These are phyloP conservation scores for Puccinia sorghi DNA, from an alignment of 1,284 basidiomycete genomes.

Conservation along the genomic window DNA sequence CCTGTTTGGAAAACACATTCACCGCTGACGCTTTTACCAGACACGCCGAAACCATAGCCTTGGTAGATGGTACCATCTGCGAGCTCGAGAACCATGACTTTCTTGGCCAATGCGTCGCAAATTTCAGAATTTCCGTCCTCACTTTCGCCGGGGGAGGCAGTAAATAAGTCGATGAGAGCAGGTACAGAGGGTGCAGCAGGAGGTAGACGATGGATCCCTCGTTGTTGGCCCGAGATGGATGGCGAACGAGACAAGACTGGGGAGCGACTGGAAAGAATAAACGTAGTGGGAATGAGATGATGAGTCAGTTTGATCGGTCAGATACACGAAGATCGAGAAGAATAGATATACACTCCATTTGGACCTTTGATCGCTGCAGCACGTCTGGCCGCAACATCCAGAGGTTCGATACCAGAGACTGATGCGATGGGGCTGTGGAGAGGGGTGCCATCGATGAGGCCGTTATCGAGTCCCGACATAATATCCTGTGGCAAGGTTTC, in stretches of 20 bases:
- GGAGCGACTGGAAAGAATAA: slow-evolving; percentile 21
- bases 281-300: background rate
- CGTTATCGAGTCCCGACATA: slow-evolving; percentile 24
- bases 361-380: slow-evolving; percentile 50
- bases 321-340: background rate
- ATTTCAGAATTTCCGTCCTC: slow-evolving; percentile 34
- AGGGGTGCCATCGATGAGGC: slow-evolving; percentile 10
- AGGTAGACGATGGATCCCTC: slow-evolving; percentile 38
- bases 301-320: background rate
- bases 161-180: slow-evolving; percentile 16
- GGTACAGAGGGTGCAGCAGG: slow-evolving; percentile 40
- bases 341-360: slow-evolving; percentile 39
- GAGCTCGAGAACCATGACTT: slow-evolving; percentile 76
- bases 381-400: slow-evolving; percentile 46
- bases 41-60: slow-evolving; percentile 90
- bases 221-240: slow-evolving; percentile 37
- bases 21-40: slow-evolving; percentile 85
- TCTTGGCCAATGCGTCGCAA: slow-evolving; percentile 51
- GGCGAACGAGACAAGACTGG: slow-evolving; percentile 48
- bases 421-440: slow-evolving; percentile 36
- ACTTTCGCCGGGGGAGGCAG: slow-evolving; percentile 41
- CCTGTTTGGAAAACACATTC: slow-evolving; percentile 99
- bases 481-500: background rate
- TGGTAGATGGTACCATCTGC: slow-evolving; percentile 84
- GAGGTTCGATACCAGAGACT: slow-evolving; percentile 20